These are phyloP conservation scores for Danielia reshetovae DNA, from an alignment of 805 yeast species.

Conservation along the genomic window DNA sequence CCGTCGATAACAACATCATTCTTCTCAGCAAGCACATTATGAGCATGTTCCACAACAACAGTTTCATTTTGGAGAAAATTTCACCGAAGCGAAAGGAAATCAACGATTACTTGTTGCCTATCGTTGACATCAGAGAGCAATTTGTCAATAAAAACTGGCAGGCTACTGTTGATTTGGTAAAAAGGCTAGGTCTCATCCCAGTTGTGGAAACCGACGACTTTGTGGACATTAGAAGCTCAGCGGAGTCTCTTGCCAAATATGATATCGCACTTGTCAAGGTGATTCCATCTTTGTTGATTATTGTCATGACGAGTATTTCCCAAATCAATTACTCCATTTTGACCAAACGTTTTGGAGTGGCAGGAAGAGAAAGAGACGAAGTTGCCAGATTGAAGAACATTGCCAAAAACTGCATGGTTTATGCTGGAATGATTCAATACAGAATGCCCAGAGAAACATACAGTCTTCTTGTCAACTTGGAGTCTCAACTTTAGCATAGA, in stretches of 20 bases:
- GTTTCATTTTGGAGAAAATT: conserved; percentile 55
- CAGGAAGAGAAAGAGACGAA: conserved; percentile 49
- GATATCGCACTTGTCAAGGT: conserved; percentile 74
- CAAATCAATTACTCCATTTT: conserved; percentile 47
- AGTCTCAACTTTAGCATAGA: conserved; percentile 35
- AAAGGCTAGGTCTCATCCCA: conserved; percentile 65
- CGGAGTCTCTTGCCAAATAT: conserved; percentile 50
- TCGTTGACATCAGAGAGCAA: conserved; percentile 62
- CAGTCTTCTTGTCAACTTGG: conserved; percentile 63
- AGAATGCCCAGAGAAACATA: conserved; percentile 87
- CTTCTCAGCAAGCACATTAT: conserved; percentile 43
- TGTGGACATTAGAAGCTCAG: conserved; percentile 56
- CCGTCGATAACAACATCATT: conserved; percentile 46
- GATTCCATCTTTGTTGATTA: conserved; percentile 73
- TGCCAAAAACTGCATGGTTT: conserved; percentile 87
- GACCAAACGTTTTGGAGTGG: conserved; percentile 40
- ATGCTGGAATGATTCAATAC: conserved; percentile 92
- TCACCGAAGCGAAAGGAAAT: conserved; percentile 57
- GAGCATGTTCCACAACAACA: conserved; percentile 49
- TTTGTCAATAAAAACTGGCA: conserved; percentile 59
- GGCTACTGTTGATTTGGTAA: conserved; percentile 51
- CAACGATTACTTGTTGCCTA: conserved; percentile 56
- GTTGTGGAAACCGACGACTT: conserved; percentile 46
- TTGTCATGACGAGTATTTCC: conserved; percentile 75
- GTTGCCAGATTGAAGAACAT: conserved; percentile 49